Evolutionary conservation across 371 early-diverging fungal genomes (phyloP).

Genomic region (Apophysomyces sp.): DNA sequence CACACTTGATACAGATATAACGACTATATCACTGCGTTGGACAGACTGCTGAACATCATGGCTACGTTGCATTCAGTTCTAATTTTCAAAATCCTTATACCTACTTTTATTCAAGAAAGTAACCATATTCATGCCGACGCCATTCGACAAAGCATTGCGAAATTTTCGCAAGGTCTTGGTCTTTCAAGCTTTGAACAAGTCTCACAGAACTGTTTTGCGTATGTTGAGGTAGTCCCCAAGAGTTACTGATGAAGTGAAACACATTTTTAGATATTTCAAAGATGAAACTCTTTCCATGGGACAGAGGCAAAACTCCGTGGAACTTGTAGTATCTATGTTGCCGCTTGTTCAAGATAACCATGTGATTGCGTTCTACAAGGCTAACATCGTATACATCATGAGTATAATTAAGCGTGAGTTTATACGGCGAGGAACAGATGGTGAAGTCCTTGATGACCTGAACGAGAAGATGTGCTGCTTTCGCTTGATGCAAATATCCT

Average conservation of each 20-base stretch:
- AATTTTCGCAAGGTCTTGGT: slow-evolving; percentile 39
- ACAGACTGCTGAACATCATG: slow-evolving; percentile 51
- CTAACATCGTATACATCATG: slow-evolving; percentile 54
- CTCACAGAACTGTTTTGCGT: slow-evolving; percentile 46
- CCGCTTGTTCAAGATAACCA: slow-evolving; percentile 32
- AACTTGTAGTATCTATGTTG: slow-evolving; percentile 49
- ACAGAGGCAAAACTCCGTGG: slow-evolving; percentile 45
- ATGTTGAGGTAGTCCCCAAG: no score
- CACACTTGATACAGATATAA: slow-evolving; percentile 35
- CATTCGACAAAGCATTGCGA: slow-evolving; percentile 35
- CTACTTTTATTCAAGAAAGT: slow-evolving; percentile 55
- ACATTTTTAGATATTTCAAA: slow-evolving; percentile 46
- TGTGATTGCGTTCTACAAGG: slow-evolving; percentile 48
- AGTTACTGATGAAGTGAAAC: no score
- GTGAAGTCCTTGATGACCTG: slow-evolving; percentile 39
- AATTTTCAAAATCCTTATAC: slow-evolving; percentile 52
- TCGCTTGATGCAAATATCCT: slow-evolving; percentile 52
- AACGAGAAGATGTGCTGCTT: slow-evolving; percentile 48
- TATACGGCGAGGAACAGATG: slow-evolving; percentile 22
- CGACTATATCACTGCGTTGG: slow-evolving; percentile 53
- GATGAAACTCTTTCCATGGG: slow-evolving; percentile 28
- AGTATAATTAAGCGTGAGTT: slow-evolving; percentile 17
- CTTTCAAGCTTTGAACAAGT: slow-evolving; percentile 38
- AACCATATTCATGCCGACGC: slow-evolving; percentile 50
- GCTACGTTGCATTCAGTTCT: slow-evolving; percentile 36